Base-by-base conservation (phyloP, 257 asterid species). In the Lantana camara region DNA sequence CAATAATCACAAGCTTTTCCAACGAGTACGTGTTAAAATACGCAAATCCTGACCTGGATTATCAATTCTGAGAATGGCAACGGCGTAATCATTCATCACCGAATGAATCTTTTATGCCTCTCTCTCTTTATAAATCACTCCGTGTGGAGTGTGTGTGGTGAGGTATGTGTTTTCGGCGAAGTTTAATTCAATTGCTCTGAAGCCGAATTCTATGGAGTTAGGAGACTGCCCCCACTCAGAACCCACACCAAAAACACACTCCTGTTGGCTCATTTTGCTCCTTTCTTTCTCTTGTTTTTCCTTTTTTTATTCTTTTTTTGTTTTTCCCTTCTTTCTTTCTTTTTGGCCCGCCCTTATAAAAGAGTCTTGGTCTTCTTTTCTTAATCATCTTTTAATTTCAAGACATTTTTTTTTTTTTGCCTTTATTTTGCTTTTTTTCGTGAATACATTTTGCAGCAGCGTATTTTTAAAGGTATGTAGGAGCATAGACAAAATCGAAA, bases 41-140 rank as follows among this genome's bases (percentile, higher is more conserved):
- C 16, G 1, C 24, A 29, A 59, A 66, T 10, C 57, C 58, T 57
- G 46, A 72, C 81, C 81, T 47, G 72, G 54, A 46, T 67, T 67
- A 48, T 52, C 60, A 54, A 53, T 61, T 66, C 59, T 13, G 63
- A 15, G 68, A 49, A 47, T 40, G 57, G 65, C 61, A 46, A 29
- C 67, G 23, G 29, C 66, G 37, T 15, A 68, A 76, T 48, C 35
- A 66, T 63, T 66, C 77, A 56, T 32, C 65, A 13, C 59, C 71
- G 59, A 59, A 34, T 45, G 52, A 56, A 66, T 48, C 38, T 23
- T 12, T 37, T 37, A 60, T 41, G n/a, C n/a, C 24, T 13, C 64
- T n/a, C 22, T 3, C 37, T 30, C 57, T 12, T 35, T 41, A 7
- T 47, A 7, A 16, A 8, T 7, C 64, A 19, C 72, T 15, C 57